Percentiles rank a stretch among this genome's conserved stretches.
Evolutionary conservation across 306 rosid species (phyloP).

Genomic region (Mimosa bimucronata): DNA sequence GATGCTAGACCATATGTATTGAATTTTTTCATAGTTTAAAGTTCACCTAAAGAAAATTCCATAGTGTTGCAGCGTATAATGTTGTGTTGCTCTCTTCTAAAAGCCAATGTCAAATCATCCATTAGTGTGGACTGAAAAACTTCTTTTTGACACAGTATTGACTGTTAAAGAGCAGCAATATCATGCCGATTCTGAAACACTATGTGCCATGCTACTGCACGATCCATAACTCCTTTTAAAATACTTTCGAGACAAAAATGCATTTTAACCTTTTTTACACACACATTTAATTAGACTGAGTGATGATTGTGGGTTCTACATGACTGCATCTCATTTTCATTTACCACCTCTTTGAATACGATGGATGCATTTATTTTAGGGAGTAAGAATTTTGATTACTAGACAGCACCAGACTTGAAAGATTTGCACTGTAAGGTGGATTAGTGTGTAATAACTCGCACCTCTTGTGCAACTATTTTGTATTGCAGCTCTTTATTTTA

Average conservation of each 20-base stretch:
- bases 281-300: too few species aligned
- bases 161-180: neutral
- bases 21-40: neutral
- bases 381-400: neutral
- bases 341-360: neutral
- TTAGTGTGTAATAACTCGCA: slow-evolving; percentile 6
- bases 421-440: neutral
- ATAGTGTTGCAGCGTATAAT: neutral
- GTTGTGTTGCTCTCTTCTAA: neutral
- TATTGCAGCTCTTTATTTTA: slow-evolving; percentile 71
- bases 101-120: neutral
- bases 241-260: too few species aligned
- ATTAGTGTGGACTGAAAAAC: neutral
- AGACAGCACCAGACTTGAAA: neutral
- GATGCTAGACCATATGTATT: neutral
- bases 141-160: neutral
- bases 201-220: neutral
- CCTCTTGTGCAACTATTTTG: slow-evolving; percentile 17
- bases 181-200: neutral
- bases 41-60: neutral
- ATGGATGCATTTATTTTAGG: neutral
- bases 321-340: neutral
- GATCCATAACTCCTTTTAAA: neutral
- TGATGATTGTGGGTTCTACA: neutral
- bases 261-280: too few species aligned